phyloP scores from a whole-genome alignment of 495 filamentous ascomycete genomes.

The Aspergillus kassunensis region DNA sequence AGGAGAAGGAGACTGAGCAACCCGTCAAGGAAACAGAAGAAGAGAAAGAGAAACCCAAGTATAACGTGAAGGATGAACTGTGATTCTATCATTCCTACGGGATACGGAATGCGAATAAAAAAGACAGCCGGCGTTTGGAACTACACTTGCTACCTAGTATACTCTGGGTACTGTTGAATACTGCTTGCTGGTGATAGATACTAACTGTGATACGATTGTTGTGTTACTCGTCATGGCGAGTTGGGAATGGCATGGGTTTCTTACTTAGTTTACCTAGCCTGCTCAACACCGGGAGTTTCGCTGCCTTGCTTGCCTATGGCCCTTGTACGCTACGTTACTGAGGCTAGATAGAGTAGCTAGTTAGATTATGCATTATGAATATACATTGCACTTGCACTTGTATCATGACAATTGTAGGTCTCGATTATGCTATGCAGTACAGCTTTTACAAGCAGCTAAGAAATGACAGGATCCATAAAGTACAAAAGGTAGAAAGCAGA shows the following conservation, averaged over 20 bases:
- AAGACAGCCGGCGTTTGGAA: neutral
- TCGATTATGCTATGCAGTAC: too few species aligned
- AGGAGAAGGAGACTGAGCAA: constrained; percentile 22
- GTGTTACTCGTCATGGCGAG: too few species aligned
- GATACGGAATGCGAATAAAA: neutral
- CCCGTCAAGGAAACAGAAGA: constrained; percentile 35
- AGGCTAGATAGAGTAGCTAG: constrained; percentile 7
- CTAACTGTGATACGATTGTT: too few species aligned
- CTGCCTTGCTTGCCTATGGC: too few species aligned
- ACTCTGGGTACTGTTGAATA: too few species aligned
- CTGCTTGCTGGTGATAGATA: too few species aligned
- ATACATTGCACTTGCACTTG: neutral
- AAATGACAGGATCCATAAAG: neutral
- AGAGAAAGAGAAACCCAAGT: constrained; percentile 23
- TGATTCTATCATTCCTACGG: constrained; percentile 19
- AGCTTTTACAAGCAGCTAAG: neutral
- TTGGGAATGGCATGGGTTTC: too few species aligned
- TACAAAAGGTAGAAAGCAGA: too few species aligned
- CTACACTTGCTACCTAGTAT: too few species aligned
- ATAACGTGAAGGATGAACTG: constrained; percentile 41
- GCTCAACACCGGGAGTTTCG: too few species aligned
- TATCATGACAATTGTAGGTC: too few species aligned
- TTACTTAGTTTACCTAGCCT: too few species aligned
- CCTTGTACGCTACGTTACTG: neutral
- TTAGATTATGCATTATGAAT: constrained; percentile 7